Percentiles rank a stretch among this genome's conserved stretches.
These are phyloP conservation scores for Cystobasidiaceae sp. DNA, from an alignment of 1,284 basidiomycete genomes.

Conservation along the genomic window DNA sequence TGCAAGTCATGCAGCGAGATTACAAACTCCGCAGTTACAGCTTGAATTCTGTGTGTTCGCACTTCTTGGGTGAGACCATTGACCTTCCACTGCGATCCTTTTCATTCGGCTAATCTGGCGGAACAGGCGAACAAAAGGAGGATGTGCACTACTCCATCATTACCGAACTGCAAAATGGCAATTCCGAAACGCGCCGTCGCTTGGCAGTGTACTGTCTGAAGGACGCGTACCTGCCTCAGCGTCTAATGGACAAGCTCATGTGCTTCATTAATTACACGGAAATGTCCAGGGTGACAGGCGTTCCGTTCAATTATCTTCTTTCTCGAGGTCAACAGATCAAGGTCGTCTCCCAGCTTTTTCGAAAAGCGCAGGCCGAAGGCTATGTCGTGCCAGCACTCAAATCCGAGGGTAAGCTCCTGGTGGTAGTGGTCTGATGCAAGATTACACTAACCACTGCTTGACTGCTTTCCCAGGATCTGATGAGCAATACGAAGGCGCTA, in stretches of 20 bases:
- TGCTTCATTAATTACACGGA: conserved; percentile 94
- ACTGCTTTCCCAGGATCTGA: conserved; percentile 60
- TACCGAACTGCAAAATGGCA: conserved; percentile 91
- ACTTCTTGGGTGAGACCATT: conserved; percentile 61
- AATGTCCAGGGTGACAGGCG: conserved; percentile 92
- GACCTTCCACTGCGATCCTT: neutral
- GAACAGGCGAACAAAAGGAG: conserved; percentile 78
- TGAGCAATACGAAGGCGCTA: conserved; percentile 94
- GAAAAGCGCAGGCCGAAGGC: conserved; percentile 78
- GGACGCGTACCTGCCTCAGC: conserved; percentile 94
- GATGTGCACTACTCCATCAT: conserved; percentile 96
- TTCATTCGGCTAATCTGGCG: neutral
- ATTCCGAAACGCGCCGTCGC: conserved; percentile 77
- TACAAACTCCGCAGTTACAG: conserved; percentile 92
- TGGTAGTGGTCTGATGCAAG: neutral
- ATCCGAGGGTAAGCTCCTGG: conserved; percentile 60
- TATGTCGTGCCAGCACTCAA: conserved; percentile 79
- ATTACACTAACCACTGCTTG: neutral
- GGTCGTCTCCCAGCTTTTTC: conserved; percentile 85
- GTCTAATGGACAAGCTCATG: conserved; percentile 92
- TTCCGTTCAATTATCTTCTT: conserved; percentile 92
- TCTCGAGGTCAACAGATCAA: conserved; percentile 93
- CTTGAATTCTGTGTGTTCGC: conserved; percentile 89
- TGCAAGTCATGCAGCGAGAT: conserved; percentile 95
- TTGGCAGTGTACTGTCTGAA: conserved; percentile 94